Conservation (phyloP, 345 rosid genomes). For the Eutrema japonicum region DNA sequence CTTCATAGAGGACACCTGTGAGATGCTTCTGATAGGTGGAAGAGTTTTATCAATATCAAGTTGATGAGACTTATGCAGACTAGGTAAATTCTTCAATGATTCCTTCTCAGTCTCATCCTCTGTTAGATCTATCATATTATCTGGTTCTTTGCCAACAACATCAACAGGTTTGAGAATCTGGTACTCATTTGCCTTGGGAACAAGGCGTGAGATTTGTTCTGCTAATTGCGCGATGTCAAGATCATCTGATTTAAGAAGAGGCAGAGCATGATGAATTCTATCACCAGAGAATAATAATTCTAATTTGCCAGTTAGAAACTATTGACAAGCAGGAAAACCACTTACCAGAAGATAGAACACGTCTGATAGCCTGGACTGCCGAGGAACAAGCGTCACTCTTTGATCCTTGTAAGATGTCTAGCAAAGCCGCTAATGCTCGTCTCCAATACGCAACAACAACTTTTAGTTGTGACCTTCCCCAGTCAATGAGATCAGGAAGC, state of each 20-base stretch:
- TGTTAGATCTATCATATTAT: slow-evolving; percentile 38
- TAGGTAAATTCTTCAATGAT: slow-evolving; percentile 42
- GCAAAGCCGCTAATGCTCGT: slow-evolving; percentile 62
- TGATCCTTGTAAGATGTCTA: slow-evolving; percentile 57
- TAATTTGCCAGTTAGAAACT: slow-evolving; percentile 27
- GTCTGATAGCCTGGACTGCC: slow-evolving; percentile 57
- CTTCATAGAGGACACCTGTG: slow-evolving; percentile 42
- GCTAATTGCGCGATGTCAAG: slow-evolving; percentile 62
- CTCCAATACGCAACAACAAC: slow-evolving; percentile 87
- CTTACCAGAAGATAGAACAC: slow-evolving; percentile 72
- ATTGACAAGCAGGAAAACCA: slow-evolving; percentile 8
- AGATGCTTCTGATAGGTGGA: slow-evolving; percentile 47
- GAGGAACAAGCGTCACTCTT: slow-evolving; percentile 51
- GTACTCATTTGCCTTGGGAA: slow-evolving; percentile 47
- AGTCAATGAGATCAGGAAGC: slow-evolving; percentile 88
- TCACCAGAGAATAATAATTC: slow-evolving; percentile 10
- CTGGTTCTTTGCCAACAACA: slow-evolving; percentile 32
- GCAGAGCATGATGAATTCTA: slow-evolving; percentile 15
- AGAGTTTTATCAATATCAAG: slow-evolving; percentile 43
- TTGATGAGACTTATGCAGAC: slow-evolving; percentile 46
- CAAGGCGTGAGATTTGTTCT: slow-evolving; percentile 65
- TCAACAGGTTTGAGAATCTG: slow-evolving; percentile 44
- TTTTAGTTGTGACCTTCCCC: slow-evolving; percentile 92
- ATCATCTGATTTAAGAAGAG: slow-evolving; percentile 54
- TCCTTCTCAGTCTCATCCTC: slow-evolving; percentile 49